A percentile compares a stretch with the other conserved stretches of the same genome.
Conservation (phyloP, 139 green algal species). For the Chlorella sp. region DNA sequence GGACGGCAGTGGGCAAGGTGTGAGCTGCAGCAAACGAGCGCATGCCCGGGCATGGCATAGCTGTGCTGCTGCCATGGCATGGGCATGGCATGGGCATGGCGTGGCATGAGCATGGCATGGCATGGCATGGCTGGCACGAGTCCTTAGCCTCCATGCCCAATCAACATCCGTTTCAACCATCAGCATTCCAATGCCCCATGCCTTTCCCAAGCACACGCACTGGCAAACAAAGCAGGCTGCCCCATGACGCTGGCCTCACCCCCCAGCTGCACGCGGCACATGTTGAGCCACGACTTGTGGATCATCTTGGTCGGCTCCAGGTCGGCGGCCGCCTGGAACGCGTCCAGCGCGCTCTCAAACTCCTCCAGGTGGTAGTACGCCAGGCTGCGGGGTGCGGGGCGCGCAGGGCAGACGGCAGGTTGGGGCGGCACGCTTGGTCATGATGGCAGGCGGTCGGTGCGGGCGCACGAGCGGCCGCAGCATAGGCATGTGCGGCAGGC, state of each 20-base stretch:
- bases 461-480: no score
- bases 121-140: no score
- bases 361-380: constrained; percentile 74
- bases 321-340: constrained; percentile 63
- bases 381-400: not conserved
- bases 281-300: constrained; percentile 63
- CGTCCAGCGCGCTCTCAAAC: constrained; percentile 84
- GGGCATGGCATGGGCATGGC: not conserved
- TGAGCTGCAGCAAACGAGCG: not conserved
- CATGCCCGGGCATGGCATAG: no score
- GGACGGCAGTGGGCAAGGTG: not conserved
- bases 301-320: constrained; percentile 76
- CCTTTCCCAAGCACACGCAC: no score
- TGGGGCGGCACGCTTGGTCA: not conserved
- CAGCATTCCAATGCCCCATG: no score
- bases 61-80: not conserved
- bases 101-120: not conserved
- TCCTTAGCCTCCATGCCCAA: no score
- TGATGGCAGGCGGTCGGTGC: no score
- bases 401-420: not conserved
- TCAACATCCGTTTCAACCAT: no score
- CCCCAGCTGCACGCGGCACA: constrained; percentile 37
- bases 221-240: no score
- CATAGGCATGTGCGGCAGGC: no score
- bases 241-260: constrained; percentile 9